Conservation (phyloP, 2,329 filamentous ascomycete genomes). For the Emergomyces africanus region DNA sequence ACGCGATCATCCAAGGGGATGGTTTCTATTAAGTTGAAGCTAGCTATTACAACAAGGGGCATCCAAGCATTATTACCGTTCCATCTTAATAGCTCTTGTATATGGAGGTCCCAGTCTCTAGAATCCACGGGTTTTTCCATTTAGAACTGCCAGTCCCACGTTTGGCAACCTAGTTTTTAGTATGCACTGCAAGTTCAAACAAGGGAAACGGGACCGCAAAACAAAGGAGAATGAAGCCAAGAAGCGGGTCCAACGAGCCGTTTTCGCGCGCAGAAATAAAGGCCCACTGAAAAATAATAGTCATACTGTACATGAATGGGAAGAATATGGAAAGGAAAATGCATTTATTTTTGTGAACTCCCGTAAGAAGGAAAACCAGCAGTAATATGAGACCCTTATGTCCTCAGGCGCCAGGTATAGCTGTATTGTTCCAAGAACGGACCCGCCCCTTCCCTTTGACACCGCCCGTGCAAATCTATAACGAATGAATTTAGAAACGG, state of each 20-base stretch:
- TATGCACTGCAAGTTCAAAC: neutral
- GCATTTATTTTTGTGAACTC: neutral
- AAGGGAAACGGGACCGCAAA: neutral
- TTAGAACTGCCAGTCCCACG: neutral
- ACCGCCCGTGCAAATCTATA: slow-evolving; percentile 1
- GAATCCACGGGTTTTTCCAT: neutral
- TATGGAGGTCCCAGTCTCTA: neutral
- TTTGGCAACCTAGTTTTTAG: neutral
- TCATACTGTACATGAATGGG: slow-evolving; percentile 1
- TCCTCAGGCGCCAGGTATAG: neutral
- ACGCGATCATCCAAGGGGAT: too few species aligned
- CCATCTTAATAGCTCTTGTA: neutral
- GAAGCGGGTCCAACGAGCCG: neutral
- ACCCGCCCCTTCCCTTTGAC: neutral
- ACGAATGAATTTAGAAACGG: neutral
- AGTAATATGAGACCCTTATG: neutral
- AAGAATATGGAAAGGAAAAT: neutral
- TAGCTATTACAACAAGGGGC: too few species aligned
- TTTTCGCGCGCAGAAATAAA: neutral
- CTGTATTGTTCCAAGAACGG: neutral
- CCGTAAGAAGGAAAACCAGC: neutral
- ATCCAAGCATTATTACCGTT: neutral
- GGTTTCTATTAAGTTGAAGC: too few species aligned
- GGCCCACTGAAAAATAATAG: neutral
- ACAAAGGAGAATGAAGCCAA: neutral